Base-by-base conservation (phyloP, 2,329 filamentous ascomycete species). In the Mycocentrospora acerina region DNA sequence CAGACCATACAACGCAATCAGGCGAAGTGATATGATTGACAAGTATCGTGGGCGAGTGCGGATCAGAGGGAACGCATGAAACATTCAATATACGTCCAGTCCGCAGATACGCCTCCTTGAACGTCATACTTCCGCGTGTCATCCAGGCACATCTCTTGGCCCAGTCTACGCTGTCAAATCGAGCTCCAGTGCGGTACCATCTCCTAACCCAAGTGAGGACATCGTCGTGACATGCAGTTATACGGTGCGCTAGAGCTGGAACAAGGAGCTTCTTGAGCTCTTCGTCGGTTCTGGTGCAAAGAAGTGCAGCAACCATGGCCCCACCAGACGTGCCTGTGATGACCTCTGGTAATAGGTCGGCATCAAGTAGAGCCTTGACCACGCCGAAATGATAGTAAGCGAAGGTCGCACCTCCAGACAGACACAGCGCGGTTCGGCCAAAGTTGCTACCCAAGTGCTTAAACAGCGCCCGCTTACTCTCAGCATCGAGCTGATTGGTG, bases 1-100 rank as follows among this genome's bases (percentile, higher is more conserved):
- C 91, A 9, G 90, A 95, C 93, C 94, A 98, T 47, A 98, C 94
- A 27, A 98, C 93, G 62, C 93, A 98, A 71, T 98, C 90, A 0
- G 93, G 93, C 15, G 86, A 87, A 2, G 93, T 97, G 22, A 96
- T 79, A 64, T 97, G 95, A 69, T 98, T 98, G 60, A 89, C 89
- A 7, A 98, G 77, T 50, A 98, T 95, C 0, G 90, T 83, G 2
- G 83, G 91, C 29, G 88, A 94, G 68, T 98, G 90, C 13, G 91
- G 93, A 64, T 98, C 93, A 0, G 91, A 90, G 1, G 93, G 93
- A 2, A 98, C 89, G 65, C 93, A 98, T 5, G 88, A 89, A 8
- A 98, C 90, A 67, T 98, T 98, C 34, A 98, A 77, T 46, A 97
- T 93, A 14, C 93, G 85, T 0, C 93, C 93, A 0, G 93, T 97